These are phyloP conservation scores for Monosporascus sp. DNA, from an alignment of 2,329 filamentous ascomycete genomes.

Conservation along the genomic window DNA sequence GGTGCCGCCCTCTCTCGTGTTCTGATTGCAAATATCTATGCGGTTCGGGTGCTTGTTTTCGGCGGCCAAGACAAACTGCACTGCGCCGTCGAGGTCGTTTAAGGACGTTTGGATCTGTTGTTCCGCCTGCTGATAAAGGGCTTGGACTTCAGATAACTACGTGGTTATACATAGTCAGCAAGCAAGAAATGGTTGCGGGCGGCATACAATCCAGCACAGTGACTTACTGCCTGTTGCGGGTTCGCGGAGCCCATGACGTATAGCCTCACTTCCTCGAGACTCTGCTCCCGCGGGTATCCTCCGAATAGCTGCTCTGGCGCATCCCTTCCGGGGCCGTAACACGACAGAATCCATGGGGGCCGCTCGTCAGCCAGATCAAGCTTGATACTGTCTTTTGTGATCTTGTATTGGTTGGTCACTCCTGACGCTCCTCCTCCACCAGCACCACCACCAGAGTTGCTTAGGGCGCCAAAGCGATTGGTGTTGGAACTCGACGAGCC, in stretches of 20 bases:
- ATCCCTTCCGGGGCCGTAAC: slow-evolving; percentile 73
- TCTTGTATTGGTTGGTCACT: slow-evolving; percentile 36
- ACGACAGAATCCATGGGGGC: slow-evolving; percentile 81
- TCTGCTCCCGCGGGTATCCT: slow-evolving; percentile 73
- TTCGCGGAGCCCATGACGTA: slow-evolving; percentile 53
- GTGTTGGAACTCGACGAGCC: slow-evolving; percentile 29
- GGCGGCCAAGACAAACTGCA: slow-evolving; percentile 61
- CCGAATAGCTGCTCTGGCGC: slow-evolving; percentile 81
- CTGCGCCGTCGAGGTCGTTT: slow-evolving; percentile 65
- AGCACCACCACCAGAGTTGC: slow-evolving; percentile 9
- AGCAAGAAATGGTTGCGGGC: neutral
- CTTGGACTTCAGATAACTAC: slow-evolving; percentile 56
- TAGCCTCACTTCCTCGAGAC: slow-evolving; percentile 79
- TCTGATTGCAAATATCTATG: slow-evolving; percentile 54
- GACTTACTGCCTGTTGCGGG: slow-evolving; percentile 39
- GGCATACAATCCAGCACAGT: too few species aligned
- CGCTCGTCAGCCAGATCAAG: slow-evolving; percentile 64
- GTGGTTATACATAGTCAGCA: slow-evolving; percentile 4
- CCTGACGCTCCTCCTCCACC: slow-evolving; percentile 10
- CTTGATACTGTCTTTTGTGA: slow-evolving; percentile 56
- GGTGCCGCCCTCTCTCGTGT: slow-evolving; percentile 35
- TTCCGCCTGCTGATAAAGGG: slow-evolving; percentile 58
- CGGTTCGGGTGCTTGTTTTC: slow-evolving; percentile 72
- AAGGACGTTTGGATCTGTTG: slow-evolving; percentile 69
- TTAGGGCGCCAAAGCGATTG: slow-evolving; percentile 27